Conservation (phyloP, 257 asterid genomes). For the Scutellaria minor region DNA sequence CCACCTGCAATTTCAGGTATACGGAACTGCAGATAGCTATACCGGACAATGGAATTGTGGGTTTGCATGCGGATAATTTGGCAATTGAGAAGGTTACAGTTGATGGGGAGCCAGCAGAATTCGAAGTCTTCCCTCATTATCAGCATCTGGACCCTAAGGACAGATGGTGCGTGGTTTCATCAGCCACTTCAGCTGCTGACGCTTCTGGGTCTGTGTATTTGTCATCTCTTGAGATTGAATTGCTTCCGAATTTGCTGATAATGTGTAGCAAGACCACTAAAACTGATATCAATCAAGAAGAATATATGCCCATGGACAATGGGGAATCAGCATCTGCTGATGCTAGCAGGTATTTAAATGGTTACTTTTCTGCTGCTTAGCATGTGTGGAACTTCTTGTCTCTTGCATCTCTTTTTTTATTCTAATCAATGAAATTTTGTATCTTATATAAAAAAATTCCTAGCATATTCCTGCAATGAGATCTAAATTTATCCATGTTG, state of each 20-base stretch:
- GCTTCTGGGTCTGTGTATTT: constrained; percentile 94
- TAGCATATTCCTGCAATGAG: constrained; percentile 23
- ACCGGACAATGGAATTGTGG: constrained; percentile 94
- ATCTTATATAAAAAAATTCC: background rate
- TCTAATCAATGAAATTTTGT: no score
- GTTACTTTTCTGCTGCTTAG: constrained; percentile 23
- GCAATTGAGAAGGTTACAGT: constrained; percentile 90
- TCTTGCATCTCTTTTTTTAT: background rate
- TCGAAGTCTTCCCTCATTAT: constrained; percentile 94
- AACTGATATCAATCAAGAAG: constrained; percentile 52
- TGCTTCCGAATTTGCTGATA: constrained; percentile 91
- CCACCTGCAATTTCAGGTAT: constrained; percentile 58
- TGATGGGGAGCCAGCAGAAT: constrained; percentile 88
- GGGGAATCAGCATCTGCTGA: constrained; percentile 56
- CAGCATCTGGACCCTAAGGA: constrained; percentile 78
- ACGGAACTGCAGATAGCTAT: constrained; percentile 87
- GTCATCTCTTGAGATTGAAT: constrained; percentile 84
- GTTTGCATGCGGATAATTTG: constrained; percentile 96
- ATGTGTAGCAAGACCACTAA: constrained; percentile 78
- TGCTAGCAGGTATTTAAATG: constrained; percentile 54
- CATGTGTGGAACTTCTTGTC: background rate
- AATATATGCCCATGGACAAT: constrained; percentile 47
- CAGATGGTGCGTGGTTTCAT: constrained; percentile 97
- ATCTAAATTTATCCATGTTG: constrained; percentile 1
- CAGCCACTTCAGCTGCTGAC: constrained; percentile 95